These are phyloP conservation scores for Limtongia smithiae DNA, from an alignment of 805 yeast genomes.

Conservation along the genomic window DNA sequence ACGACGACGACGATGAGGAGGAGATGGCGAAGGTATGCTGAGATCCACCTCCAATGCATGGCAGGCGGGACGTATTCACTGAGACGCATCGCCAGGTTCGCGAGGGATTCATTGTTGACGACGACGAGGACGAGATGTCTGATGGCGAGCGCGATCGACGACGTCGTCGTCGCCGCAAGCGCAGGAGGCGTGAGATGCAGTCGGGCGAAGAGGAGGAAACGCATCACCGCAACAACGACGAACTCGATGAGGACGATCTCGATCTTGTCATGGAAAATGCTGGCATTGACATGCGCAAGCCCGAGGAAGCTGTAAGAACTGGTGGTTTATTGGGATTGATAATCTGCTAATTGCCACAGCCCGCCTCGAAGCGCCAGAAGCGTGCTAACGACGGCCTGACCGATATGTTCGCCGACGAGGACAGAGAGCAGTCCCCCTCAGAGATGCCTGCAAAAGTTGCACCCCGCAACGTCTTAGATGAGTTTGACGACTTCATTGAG, in stretches of 20 bases:
- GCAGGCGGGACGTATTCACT: background rate
- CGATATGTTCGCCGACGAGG: conserved; percentile 63
- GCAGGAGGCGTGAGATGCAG: conserved; percentile 31
- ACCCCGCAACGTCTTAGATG: conserved; percentile 53
- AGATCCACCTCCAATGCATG: background rate
- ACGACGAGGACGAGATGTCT: conserved; percentile 62
- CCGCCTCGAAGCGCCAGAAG: conserved; percentile 39
- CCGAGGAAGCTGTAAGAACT: background rate
- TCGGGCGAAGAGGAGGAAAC: conserved; percentile 26
- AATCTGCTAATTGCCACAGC: conserved; percentile 14
- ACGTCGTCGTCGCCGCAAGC: conserved; percentile 24
- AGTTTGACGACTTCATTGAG: conserved; percentile 94
- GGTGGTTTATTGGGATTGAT: background rate
- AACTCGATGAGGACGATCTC: conserved; percentile 90
- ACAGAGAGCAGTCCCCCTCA: conserved; percentile 37
- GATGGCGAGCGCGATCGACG: conserved; percentile 36
- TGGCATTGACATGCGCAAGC: conserved; percentile 50
- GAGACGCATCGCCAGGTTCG: conserved; percentile 46
- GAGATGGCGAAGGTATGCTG: conserved; percentile 58
- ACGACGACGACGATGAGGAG: conserved; percentile 89
- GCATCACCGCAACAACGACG: conserved; percentile 40
- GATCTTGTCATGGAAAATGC: conserved; percentile 88
- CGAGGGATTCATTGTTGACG: conserved; percentile 93
- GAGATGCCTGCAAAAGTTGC: conserved; percentile 28
- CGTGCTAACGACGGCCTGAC: conserved; percentile 46